These are phyloP conservation scores for Cercospora citrullina DNA, from an alignment of 2,329 filamentous ascomycete species.

Conservation along the genomic window DNA sequence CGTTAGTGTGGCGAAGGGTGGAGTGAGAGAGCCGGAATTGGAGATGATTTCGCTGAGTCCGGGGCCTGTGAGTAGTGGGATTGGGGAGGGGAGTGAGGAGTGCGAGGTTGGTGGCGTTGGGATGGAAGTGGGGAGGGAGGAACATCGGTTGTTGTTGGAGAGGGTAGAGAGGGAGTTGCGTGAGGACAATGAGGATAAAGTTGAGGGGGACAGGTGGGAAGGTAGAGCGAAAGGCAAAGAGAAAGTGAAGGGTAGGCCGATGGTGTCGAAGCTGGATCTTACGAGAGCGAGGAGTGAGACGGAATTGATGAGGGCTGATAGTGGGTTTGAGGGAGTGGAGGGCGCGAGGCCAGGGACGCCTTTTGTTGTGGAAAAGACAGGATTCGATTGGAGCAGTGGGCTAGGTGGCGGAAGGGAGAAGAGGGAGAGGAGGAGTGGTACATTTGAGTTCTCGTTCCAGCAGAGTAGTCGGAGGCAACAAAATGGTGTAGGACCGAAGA, in stretches of 20 bases:
- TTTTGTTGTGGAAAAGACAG: not conserved
- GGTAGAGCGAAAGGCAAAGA: not conserved
- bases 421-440: not conserved
- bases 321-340: constrained; percentile 3
- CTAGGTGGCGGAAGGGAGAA: not conserved
- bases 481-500: not conserved
- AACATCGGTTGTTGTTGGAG: not conserved
- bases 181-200: constrained; percentile 14
- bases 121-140: constrained; percentile 11
- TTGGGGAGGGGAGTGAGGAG: constrained; percentile 23
- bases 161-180: not conserved
- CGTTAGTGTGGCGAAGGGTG: constrained; percentile 43
- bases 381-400: not conserved
- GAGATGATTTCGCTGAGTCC: constrained; percentile 42
- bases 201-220: not conserved
- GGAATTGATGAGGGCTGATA: not conserved
- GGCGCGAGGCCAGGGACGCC: constrained; percentile 5
- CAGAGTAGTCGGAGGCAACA: not conserved
- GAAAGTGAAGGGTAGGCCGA: not conserved
- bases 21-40: constrained; percentile 49
- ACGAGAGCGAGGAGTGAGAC: not conserved
- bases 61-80: constrained; percentile 9
- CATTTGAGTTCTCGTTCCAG: constrained; percentile 4
- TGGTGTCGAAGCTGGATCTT: not conserved
- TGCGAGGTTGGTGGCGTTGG: constrained; percentile 13